phyloP scores from a whole-genome alignment of 305 asterid genomes.

The Galium porrigens region DNA sequence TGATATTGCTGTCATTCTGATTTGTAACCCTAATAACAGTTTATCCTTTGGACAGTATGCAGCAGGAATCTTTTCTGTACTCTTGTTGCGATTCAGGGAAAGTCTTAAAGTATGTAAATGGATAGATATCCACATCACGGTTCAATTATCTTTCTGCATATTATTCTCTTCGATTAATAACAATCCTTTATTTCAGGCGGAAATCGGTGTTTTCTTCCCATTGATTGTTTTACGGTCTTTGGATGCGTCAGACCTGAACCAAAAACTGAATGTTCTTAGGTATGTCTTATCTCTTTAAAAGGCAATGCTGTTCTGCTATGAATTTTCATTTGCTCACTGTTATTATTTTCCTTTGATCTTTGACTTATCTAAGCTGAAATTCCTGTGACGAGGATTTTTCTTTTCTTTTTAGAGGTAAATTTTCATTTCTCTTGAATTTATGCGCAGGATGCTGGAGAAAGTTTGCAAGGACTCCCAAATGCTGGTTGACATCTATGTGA shows the following conservation, averaged over 20 bases:
- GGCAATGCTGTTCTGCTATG: constrained; percentile 10
- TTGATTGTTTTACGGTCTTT: constrained; percentile 67
- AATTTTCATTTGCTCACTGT: neutral
- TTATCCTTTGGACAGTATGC: constrained; percentile 52
- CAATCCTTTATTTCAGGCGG: constrained; percentile 44
- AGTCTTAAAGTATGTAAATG: constrained; percentile 61
- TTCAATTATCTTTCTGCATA: neutral
- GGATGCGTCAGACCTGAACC: constrained; percentile 86
- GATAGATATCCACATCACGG: constrained; percentile 11
- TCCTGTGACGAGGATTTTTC: neutral
- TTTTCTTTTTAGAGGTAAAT: neutral
- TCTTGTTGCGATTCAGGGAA: constrained; percentile 83
- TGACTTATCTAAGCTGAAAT: neutral
- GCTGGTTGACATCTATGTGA: constrained; percentile 94
- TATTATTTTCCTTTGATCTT: neutral
- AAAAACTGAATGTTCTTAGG: constrained; percentile 69
- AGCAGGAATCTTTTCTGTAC: constrained; percentile 73
- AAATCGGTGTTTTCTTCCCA: constrained; percentile 94
- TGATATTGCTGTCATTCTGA: constrained; percentile 10
- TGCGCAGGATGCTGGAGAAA: constrained; percentile 87
- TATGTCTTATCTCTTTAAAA: constrained; percentile 26
- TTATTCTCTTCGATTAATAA: neutral
- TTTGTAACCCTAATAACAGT: neutral
- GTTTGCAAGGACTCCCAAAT: constrained; percentile 87
- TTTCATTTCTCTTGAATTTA: constrained; percentile 6